These are phyloP conservation scores for Colletotrichum caudatum DNA, from an alignment of 2,329 filamentous ascomycete genomes.

Conservation along the genomic window DNA sequence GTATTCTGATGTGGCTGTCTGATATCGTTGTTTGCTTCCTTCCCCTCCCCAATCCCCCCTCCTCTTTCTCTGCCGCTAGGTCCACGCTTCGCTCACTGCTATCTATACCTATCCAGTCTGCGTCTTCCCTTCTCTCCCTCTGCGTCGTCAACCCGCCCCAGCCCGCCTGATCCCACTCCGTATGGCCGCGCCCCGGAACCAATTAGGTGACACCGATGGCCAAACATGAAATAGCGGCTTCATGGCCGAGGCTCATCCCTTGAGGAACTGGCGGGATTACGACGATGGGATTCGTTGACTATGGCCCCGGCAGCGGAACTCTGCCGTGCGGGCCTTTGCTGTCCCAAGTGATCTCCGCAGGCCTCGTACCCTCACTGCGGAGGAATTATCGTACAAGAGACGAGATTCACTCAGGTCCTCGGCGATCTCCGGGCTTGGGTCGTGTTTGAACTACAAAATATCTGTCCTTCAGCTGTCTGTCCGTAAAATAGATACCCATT, in stretches of 20 bases:
- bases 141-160: conserved; percentile 9
- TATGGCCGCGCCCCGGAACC: conserved; percentile 30
- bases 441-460: conserved; percentile 16
- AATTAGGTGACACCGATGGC: conserved; percentile 34
- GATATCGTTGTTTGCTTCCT: conserved; percentile 20
- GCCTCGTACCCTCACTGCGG: conserved; percentile 13
- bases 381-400: conserved; percentile 38
- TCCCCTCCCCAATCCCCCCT: not conserved
- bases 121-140: not conserved
- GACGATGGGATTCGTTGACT: conserved; percentile 29
- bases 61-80: not conserved
- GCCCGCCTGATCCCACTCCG: conserved; percentile 23
- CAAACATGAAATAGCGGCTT: conserved; percentile 38
- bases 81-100: conserved; percentile 5
- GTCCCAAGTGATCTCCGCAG: conserved; percentile 20
- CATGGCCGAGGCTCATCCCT: conserved; percentile 29
- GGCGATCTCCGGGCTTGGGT: conserved; percentile 15
- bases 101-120: not conserved
- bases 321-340: conserved; percentile 27
- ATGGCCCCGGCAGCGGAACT: conserved; percentile 29
- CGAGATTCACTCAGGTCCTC: conserved; percentile 32
- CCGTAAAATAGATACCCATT: conserved; percentile 19
- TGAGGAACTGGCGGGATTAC: conserved; percentile 40
- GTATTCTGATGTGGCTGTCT: not conserved
- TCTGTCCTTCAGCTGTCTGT: conserved; percentile 1